Evolutionary conservation across 2,329 filamentous ascomycete genomes (phyloP).

Genomic region (Chaetomium globosum): DNA sequence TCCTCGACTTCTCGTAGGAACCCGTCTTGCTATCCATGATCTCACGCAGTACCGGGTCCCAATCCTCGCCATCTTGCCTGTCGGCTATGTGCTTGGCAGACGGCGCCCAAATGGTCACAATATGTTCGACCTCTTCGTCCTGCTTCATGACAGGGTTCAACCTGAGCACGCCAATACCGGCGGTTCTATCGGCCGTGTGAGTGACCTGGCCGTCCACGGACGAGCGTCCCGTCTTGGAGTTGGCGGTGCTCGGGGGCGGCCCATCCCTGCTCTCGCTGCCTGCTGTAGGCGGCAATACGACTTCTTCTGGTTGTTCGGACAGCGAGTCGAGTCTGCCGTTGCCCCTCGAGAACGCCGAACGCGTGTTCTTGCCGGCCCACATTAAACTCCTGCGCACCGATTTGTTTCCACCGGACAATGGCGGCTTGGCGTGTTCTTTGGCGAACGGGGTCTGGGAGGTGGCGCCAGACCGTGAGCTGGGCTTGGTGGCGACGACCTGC

Average conservation of each 20-base stretch:
- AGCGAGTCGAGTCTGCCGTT: constrained; percentile 58
- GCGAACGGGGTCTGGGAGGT: constrained; percentile 46
- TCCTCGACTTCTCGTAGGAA: constrained; percentile 71
- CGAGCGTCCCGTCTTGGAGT: constrained; percentile 50
- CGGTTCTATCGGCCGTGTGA: constrained; percentile 63
- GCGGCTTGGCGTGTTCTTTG: constrained; percentile 53
- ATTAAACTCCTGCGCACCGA: constrained; percentile 66
- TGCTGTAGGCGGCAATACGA: constrained; percentile 41
- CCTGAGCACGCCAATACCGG: constrained; percentile 77
- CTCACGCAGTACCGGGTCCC: constrained; percentile 72
- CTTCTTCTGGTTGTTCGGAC: constrained; percentile 55
- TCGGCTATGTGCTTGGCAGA: constrained; percentile 57
- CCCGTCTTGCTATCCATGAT: constrained; percentile 74
- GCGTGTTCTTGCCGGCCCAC: constrained; percentile 65
- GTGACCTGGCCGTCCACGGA: constrained; percentile 42
- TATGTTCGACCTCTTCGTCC: constrained; percentile 71
- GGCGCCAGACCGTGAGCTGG: constrained; percentile 56
- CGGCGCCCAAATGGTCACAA: constrained; percentile 76
- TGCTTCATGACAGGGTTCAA: constrained; percentile 75
- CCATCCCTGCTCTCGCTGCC: constrained; percentile 51
- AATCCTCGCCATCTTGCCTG: constrained; percentile 64
- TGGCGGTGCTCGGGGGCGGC: constrained; percentile 58
- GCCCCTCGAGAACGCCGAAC: constrained; percentile 58
- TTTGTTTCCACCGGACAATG: constrained; percentile 55
- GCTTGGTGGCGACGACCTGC: constrained; percentile 52